Base-by-base conservation (phyloP, 2,329 filamentous ascomycete species). In the Truncatella angustata region DNA sequence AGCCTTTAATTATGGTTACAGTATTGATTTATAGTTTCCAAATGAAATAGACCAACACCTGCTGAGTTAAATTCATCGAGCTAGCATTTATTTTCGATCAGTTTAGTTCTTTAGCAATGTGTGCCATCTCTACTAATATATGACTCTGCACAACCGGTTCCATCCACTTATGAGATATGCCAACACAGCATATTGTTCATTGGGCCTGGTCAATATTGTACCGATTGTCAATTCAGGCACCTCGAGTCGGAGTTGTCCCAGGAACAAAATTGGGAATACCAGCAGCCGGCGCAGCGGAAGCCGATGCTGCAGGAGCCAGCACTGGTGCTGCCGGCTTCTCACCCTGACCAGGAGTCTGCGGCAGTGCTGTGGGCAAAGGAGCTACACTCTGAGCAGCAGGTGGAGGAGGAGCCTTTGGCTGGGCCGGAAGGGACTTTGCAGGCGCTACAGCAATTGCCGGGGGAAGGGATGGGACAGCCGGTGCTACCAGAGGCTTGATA, bases 221-320 rank as follows among this genome's bases (percentile, higher is more conserved):
- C n/a, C n/a, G n/a, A n/a, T 32, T 32, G 14, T 10, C 32, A 39
- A 2, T 16, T 49, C 20, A 37, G 20, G 34, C 45, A 36, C n/a
- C n/a, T n/a, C n/a, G n/a, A n/a, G 30, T 49, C 4, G 45, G 45
- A 3, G 14, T 16, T 16, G 45, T 39, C 10, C 45, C 45, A 11
- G 45, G 45, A 14, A 49, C 45, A 39, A 49, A 49, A 23, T 49
- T 21, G n/a, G 45, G 45, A 7, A 49, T 49, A 6, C 14, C 45
- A 14, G 16, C 32, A 23, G 20, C 34, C 9, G 45, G 12, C 18
- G 21, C 34, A 3, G 32, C 32, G 3, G 45, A 24, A 3, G 32
- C 32, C 2, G 45, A 24, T 10, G 45, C 30, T 37, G 45, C 45
- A 4, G 23, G 30, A 4, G 45, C 30, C 34, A 39, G 10, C n/a